Evolutionary conservation across 2,329 filamentous ascomycete genomes (phyloP), one percentile per base, ranked within the genome.

Genomic region (Chaetomiaceae sp.): DNA sequence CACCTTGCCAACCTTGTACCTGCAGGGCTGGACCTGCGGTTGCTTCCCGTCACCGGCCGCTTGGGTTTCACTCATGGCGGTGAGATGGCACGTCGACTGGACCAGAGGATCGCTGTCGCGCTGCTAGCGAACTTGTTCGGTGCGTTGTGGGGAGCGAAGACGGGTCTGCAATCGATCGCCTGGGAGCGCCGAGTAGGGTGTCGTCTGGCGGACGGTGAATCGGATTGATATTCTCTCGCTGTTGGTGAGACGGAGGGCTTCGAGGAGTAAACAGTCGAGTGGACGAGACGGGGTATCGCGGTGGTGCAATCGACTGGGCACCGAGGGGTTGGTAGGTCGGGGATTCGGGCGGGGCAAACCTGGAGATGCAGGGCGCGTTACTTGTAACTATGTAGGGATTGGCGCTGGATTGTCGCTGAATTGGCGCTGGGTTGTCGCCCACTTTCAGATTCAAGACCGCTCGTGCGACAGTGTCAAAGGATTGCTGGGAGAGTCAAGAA

Each of bases 1-100:
- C 21, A 94, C 97, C 79, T 99, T 99, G 59, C 94, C 94, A 6
- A 95, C 96, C 76, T 97, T 99, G 79, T 99, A 99, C 62, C 91
- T 84, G 71, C 92, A 99, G 64, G 94, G 91, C 73, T 97, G 91
- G 58, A 97, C 83, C 70, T 90, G 85, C 2, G 85, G 80, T 47
- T 64, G 66, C 48, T 66, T 64, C 52, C 48, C 59, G 47, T 62
- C 57, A 47, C 54, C 58, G 42, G 48, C 51, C 32, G 53, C 37
- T 14, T 54, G 44, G 20, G 56, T 27, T 38, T 55, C 43, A 46
- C 37, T 61, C 53, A 56, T 61, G 46, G 54, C 18, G 42, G 40
- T 33, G 33, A 13, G 30, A 27, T 5, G 23, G 13, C 44, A 37
- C 18, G 20, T 21, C 16, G n/a, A 20, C 6, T 11, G 23, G 18